Percentiles rank a stretch among this genome's conserved stretches.
Conservation (phyloP, 2,329 filamentous ascomycete genomes). For the Hawksworthiomyces lignivorus region DNA sequence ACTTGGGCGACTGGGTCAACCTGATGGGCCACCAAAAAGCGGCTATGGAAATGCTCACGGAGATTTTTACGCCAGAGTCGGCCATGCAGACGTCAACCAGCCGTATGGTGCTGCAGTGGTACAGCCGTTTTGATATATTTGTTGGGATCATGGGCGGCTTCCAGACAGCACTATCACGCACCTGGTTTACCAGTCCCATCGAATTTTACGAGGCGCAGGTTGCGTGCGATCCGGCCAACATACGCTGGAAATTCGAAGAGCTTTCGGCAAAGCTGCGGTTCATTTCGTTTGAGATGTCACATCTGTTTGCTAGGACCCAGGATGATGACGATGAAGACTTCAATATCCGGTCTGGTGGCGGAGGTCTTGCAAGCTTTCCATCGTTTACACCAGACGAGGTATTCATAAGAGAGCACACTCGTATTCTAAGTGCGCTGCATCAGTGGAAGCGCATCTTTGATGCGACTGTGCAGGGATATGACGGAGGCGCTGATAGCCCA, state of each 20-base stretch:
- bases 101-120: constrained; percentile 78
- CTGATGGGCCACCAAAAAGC: constrained; percentile 88
- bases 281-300: constrained; percentile 72
- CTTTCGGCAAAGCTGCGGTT: constrained; percentile 60
- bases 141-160: constrained; percentile 76
- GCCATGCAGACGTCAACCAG: constrained; percentile 63
- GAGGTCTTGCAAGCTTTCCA: neutral
- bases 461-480: constrained; percentile 5
- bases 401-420: constrained; percentile 55
- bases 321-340: constrained; percentile 28
- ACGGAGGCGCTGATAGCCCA: neutral
- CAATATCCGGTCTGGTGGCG: constrained; percentile 25
- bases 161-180: constrained; percentile 61
- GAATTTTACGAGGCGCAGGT: constrained; percentile 56
- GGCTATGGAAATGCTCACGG: constrained; percentile 70
- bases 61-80: constrained; percentile 69
- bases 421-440: constrained; percentile 38
- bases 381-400: constrained; percentile 46
- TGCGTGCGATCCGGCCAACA: constrained; percentile 49
- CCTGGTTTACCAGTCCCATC: constrained; percentile 67
- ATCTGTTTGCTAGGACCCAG: constrained; percentile 63
- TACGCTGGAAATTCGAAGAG: constrained; percentile 60
- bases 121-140: constrained; percentile 79
- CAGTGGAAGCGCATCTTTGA: constrained; percentile 41
- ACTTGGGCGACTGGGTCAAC: constrained; percentile 91